Conservation (phyloP, 2,329 filamentous ascomycete genomes). For the Exutisphaerella laricina region DNA sequence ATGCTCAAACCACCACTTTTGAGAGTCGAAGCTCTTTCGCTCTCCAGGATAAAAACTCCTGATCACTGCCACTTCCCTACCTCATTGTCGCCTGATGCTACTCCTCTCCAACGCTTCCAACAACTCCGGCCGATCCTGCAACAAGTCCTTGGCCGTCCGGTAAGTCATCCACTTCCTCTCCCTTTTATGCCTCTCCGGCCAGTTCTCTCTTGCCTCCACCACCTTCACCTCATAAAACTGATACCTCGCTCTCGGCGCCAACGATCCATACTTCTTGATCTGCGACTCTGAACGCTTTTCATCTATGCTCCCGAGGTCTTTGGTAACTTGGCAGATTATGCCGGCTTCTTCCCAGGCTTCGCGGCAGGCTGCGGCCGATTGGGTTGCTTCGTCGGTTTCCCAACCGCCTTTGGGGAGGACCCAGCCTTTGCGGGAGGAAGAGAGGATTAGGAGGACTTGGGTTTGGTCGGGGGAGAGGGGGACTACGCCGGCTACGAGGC, state of each 20-base stretch:
- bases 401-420: slow-evolving; percentile 96
- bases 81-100: slow-evolving; percentile 30
- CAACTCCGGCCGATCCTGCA: slow-evolving; percentile 77
- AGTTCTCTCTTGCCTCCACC: slow-evolving; percentile 73
- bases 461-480: slow-evolving; percentile 80
- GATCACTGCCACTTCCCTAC: too few relatives aligned
- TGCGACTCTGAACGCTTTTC: slow-evolving; percentile 59
- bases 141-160: slow-evolving; percentile 68
- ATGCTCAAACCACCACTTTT: too few relatives aligned
- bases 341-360: slow-evolving; percentile 99
- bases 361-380: slow-evolving; percentile 73
- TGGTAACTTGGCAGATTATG: slow-evolving; percentile 76
- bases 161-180: slow-evolving; percentile 87
- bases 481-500: slow-evolving; percentile 90
- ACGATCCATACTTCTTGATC: slow-evolving; percentile 31
- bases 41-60: too few relatives aligned
- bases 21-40: too few relatives aligned
- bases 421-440: slow-evolving; percentile 85
- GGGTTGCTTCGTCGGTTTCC: slow-evolving; percentile 88
- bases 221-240: slow-evolving; percentile 87
- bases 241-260: slow-evolving; percentile 69
- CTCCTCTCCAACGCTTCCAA: slow-evolving; percentile 80
- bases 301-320: slow-evolving; percentile 78
- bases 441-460: slow-evolving; percentile 89
- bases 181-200: slow-evolving; percentile 92